Evolutionary conservation across 306 rosid genomes (phyloP).

Genomic region (Fragaria iinumae): DNA sequence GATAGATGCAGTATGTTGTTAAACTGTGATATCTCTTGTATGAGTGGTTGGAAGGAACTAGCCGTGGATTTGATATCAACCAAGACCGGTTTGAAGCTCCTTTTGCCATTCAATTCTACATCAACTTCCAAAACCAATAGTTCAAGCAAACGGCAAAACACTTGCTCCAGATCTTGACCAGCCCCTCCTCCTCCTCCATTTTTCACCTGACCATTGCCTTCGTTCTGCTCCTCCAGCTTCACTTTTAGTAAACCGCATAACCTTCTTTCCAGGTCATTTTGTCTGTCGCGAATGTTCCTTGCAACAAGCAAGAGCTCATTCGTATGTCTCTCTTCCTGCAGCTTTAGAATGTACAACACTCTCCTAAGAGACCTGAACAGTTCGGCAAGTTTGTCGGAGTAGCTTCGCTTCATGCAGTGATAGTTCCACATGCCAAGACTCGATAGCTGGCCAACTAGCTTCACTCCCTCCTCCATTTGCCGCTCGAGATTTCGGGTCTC

Average conservation of each 20-base stretch:
- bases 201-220: no score
- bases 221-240: no score
- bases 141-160: neutral
- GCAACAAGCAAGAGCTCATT: neutral
- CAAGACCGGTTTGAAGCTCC: neutral
- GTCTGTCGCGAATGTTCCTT: neutral
- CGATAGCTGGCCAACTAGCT: neutral
- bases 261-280: neutral
- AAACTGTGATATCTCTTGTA: neutral
- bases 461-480: neutral
- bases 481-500: neutral
- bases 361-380: neutral
- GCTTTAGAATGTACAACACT: neutral
- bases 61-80: neutral
- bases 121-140: neutral
- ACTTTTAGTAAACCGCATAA: neutral
- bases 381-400: neutral
- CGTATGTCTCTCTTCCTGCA: neutral
- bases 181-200: neutral
- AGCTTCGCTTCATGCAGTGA: neutral
- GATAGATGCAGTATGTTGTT: neutral
- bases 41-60: neutral
- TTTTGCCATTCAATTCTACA: neutral
- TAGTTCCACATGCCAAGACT: neutral
- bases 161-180: neutral